Percentiles rank a stretch among this genome's conserved stretches.
Evolutionary conservation across 495 filamentous ascomycete genomes (phyloP).

Genomic region (Gamarada debralockiae): DNA sequence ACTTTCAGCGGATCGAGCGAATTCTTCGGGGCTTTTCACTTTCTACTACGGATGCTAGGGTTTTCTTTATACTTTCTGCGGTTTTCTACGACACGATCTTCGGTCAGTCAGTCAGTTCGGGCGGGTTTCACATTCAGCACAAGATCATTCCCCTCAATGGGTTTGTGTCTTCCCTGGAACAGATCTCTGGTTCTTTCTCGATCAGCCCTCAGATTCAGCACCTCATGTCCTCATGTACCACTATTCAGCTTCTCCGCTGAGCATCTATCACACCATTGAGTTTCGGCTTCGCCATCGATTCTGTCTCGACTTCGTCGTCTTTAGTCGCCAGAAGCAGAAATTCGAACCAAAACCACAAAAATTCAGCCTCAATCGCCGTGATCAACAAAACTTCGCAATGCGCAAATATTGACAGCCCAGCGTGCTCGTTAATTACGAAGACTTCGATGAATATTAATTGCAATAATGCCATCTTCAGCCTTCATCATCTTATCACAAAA

Average conservation of each 20-base stretch:
- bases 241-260: constrained; percentile 23
- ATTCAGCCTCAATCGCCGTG: constrained; percentile 8
- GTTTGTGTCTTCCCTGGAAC: constrained; percentile 20
- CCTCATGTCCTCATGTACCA: constrained; percentile 28
- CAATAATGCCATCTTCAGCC: not conserved
- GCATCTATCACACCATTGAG: constrained; percentile 19
- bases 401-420: constrained; percentile 7
- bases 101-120: constrained; percentile 15
- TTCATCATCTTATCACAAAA: not conserved
- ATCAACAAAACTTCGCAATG: constrained; percentile 9
- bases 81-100: constrained; percentile 22
- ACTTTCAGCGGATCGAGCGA: constrained; percentile 25
- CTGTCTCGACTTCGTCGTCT: constrained; percentile 22
- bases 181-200: constrained; percentile 20
- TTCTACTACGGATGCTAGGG: constrained; percentile 22
- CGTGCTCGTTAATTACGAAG: constrained; percentile 6
- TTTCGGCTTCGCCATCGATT: constrained; percentile 17
- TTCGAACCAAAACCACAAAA: constrained; percentile 11
- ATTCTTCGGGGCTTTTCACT: constrained; percentile 17
- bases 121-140: constrained; percentile 19
- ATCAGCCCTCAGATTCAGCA: constrained; percentile 25
- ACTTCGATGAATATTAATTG: not conserved
- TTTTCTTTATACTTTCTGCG: constrained; percentile 23
- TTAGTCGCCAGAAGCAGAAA: constrained; percentile 24
- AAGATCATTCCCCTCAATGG: constrained; percentile 13